Evolutionary conservation across 345 rosid species (phyloP), one percentile per base, ranked within the genome.

Genomic region (Citrus hindsii): DNA sequence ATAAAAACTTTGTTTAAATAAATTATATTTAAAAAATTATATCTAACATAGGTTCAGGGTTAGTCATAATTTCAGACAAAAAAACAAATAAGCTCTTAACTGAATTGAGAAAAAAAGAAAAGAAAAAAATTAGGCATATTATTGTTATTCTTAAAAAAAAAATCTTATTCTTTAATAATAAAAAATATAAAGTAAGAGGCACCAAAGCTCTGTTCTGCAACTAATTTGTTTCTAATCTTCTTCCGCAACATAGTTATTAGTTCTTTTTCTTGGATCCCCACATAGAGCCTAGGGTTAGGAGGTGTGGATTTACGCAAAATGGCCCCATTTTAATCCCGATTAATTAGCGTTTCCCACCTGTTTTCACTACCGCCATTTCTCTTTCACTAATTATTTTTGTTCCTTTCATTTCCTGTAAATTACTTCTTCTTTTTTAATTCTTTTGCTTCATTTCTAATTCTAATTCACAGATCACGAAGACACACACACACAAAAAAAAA

Each of bases 271-370:
- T 73, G 25, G 1, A 25, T 60, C 48, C 32, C 42, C 10, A 24
- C 67, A 9, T 27, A 16, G 80, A 77, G 80, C 70, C 68, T 75
- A 66, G 80, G 74, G 77, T 77, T 77, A 81, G 83, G 78, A 67
- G 74, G 75, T 60, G 79, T 38, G 79, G 76, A 75, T 56, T 69
- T 1, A 46, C 69, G 66, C 82, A 63, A 27, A 65, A 5, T 30
- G 9, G 42, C 55, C n/a, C 30, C 25, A 32, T 67, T 21, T 22
- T 25, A 60, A 73, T 74, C 33, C n/a, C 27, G 14, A 12, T 1
- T 4, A 12, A 66, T 66, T n/a, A 79, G 73, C 74, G 61, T 56
- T 74, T 55, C 72, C 77, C 77, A 59, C 74, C 75, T 67, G 80
- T 80, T 70, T 71, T 71, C 5, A 48, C 32, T 77, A 58, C 70